Evolutionary conservation across 768 basidiomycete genomes (phyloP).

Genomic region (Rhizopogon roseolus): DNA sequence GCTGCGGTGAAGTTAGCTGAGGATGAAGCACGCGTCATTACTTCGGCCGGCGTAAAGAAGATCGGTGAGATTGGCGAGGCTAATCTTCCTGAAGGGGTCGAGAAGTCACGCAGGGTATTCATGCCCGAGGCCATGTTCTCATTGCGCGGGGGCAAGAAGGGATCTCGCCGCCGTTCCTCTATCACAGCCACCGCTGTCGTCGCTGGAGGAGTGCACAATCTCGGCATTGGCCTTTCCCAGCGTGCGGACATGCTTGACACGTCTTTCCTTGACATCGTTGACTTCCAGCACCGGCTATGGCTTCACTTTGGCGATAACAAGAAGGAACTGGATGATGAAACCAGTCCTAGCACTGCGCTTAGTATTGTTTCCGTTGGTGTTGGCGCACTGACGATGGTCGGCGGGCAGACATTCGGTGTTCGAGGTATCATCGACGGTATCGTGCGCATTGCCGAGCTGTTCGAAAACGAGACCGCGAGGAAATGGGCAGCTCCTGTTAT

Average conservation of each 20-base stretch:
- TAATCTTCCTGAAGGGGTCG: conserved; percentile 77
- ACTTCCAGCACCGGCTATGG: conserved; percentile 76
- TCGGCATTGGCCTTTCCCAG: conserved; percentile 78
- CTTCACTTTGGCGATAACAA: conserved; percentile 58
- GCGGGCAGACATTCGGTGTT: conserved; percentile 74
- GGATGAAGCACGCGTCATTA: conserved; percentile 71
- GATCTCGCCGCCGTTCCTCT: conserved; percentile 31
- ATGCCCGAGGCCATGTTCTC: conserved; percentile 98
- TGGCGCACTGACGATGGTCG: conserved; percentile 86
- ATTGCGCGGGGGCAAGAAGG: conserved; percentile 38
- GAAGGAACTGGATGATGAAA: conserved; percentile 25
- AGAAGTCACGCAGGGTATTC: conserved; percentile 79
- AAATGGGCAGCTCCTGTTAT: conserved; percentile 87
- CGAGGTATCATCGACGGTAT: conserved; percentile 75
- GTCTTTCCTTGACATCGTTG: conserved; percentile 79
- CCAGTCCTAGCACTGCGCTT: conserved; percentile 55
- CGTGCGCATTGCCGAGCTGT: conserved; percentile 69
- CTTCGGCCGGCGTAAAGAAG: conserved; percentile 58
- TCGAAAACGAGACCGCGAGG: conserved; percentile 75
- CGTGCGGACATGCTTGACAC: conserved; percentile 77
- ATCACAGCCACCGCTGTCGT: conserved; percentile 49
- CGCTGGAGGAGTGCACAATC: conserved; percentile 72
- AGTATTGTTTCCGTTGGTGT: conserved; percentile 72
- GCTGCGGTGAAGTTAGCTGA: conserved; percentile 75
- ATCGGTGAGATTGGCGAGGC: conserved; percentile 68